Evolutionary conservation across 78 protist genomes (phyloP), one percentile per base, ranked within the genome.

Genomic region (Chrysochromulina parva): DNA sequence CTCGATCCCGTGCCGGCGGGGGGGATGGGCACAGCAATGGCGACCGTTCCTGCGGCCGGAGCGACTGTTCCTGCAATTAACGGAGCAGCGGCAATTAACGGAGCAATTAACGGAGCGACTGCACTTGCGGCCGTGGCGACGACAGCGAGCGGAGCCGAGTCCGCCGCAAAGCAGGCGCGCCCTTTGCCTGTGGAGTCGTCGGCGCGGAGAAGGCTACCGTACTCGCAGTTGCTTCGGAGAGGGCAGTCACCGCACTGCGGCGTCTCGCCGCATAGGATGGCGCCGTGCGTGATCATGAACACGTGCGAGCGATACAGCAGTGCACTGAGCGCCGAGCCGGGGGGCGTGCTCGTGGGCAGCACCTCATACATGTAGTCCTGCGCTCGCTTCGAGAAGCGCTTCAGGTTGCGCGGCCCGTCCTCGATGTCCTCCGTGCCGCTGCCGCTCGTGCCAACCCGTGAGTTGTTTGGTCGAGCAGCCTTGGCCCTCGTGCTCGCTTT

Each of bases 281-380:
- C 85, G n/a, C 85, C 85, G 28, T 76, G 85, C 55, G 85, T 76
- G 55, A 76, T 76, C 85, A 76, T 76, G 28, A 22, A 52, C 26
- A 76, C 85, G 28, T 76, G 85, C 20, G 85, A 57, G 1, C 55
- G 85, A 13, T 52, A 76, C 22, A 76, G 85, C 54, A 52, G 55
- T 11, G 1, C 38, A 11, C 52, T 24, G 11, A 73, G 82, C 54
- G 1, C 55, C 1, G 48, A 17, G 38, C 50, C 3, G 53, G 50
- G 9, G 57, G 16, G 4, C 19, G 82, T 74, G 38, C 14, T 11
- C 13, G 69, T 16, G 0, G 85, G n/a, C 28, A 76, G 58, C 1
- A 52, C 16, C 26, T 76, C 59, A 3, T 52, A 16, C 59, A 76
- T 52, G 85, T 9, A 76, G 0, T 52, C 26, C 85, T 76, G 85